Conservation (phyloP, 768 basidiomycete species). For the Mycena belliarum region DNA sequence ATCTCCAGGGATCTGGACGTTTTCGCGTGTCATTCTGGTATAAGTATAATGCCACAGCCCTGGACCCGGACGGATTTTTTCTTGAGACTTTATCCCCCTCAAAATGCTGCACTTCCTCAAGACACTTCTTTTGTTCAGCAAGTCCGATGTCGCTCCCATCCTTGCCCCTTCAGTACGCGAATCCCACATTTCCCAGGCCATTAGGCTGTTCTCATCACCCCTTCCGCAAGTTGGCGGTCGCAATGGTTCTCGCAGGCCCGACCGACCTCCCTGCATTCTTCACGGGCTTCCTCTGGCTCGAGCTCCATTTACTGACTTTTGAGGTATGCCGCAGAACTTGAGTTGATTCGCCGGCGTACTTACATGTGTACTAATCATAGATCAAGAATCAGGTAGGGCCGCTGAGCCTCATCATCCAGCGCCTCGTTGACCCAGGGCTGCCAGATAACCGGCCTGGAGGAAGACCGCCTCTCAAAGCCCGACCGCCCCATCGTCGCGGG, state of each 20-base stretch:
- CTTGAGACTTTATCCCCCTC: background rate
- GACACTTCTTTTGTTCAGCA: conserved; percentile 8
- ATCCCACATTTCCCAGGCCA: background rate
- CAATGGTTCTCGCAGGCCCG: conserved; percentile 22
- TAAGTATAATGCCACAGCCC: too few relatives aligned
- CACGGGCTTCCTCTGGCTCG: conserved; percentile 22
- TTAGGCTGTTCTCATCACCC: background rate
- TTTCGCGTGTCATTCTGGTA: too few relatives aligned
- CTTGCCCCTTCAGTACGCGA: conserved; percentile 1
- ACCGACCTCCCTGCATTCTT: conserved; percentile 21
- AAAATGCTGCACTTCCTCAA: background rate
- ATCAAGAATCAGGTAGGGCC: conserved; percentile 6
- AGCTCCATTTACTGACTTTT: conserved; percentile 22
- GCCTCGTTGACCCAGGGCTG: background rate
- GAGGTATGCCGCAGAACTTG: conserved; percentile 3
- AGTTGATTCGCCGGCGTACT: background rate
- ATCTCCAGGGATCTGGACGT: too few relatives aligned
- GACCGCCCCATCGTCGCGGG: conserved; percentile 22
- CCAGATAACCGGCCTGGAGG: conserved; percentile 22
- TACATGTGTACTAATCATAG: conserved; percentile 1
- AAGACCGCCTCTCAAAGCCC: conserved; percentile 25
- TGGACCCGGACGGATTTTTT: background rate
- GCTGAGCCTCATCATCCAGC: background rate
- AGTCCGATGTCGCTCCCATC: conserved; percentile 11
- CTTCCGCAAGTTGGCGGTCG: conserved; percentile 18